Evolutionary conservation across 2,329 filamentous ascomycete species (phyloP).

Genomic region (Ascocoryne sarcoides): DNA sequence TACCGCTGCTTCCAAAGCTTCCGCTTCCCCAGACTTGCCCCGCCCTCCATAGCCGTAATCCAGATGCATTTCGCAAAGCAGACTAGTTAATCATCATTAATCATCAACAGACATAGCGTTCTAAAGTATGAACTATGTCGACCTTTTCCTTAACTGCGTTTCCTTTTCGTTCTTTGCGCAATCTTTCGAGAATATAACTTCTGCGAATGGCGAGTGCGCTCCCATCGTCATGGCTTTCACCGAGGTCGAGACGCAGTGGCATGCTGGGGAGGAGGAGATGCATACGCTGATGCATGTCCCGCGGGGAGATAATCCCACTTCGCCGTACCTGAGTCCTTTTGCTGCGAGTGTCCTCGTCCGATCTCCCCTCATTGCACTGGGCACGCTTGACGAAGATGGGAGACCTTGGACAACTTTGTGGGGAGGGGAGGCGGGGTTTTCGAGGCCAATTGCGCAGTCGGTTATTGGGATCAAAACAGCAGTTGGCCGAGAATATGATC

Average conservation of each 20-base stretch:
- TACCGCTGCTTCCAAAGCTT: too few relatives aligned
- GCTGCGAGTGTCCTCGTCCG: slow-evolving; percentile 51
- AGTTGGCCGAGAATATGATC: slow-evolving; percentile 56
- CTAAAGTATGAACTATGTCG: too few relatives aligned
- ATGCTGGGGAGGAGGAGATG: slow-evolving; percentile 58
- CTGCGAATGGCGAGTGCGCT: too few relatives aligned
- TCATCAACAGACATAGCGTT: too few relatives aligned
- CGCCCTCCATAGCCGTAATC: too few relatives aligned
- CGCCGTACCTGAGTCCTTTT: slow-evolving; percentile 50
- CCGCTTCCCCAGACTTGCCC: too few relatives aligned
- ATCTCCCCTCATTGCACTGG: slow-evolving; percentile 63
- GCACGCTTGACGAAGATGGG: slow-evolving; percentile 55
- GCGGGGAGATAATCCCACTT: slow-evolving; percentile 55
- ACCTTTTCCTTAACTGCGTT: too few relatives aligned
- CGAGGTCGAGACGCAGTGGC: slow-evolving; percentile 40
- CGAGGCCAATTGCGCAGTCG: slow-evolving; percentile 49
- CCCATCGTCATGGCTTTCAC: slow-evolving; percentile 29
- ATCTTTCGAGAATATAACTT: too few relatives aligned
- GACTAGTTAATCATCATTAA: too few relatives aligned
- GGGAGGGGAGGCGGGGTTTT: slow-evolving; percentile 66
- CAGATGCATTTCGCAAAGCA: too few relatives aligned
- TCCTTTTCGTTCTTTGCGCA: too few relatives aligned
- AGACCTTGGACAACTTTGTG: slow-evolving; percentile 70
- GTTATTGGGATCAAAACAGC: slow-evolving; percentile 55
- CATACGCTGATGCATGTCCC: slow-evolving; percentile 54